These are phyloP conservation scores for Panicum miliaceum DNA, from an alignment of 176 grass and related monocot genomes.

Conservation along the genomic window DNA sequence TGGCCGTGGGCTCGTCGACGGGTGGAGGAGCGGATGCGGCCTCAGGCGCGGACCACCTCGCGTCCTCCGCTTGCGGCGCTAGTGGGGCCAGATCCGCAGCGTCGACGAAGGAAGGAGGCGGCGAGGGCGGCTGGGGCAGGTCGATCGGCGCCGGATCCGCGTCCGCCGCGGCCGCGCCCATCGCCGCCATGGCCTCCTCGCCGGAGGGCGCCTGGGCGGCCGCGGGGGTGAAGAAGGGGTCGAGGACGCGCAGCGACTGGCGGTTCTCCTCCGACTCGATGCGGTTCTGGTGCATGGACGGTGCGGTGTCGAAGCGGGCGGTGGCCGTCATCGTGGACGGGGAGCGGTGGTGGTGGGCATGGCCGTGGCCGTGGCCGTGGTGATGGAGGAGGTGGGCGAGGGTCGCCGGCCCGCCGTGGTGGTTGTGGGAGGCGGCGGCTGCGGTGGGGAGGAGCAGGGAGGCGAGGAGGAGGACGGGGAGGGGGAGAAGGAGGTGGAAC, in stretches of 20 bases:
- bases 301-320: slow-evolving; percentile 23
- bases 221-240: slow-evolving; percentile 17
- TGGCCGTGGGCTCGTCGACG: not conserved
- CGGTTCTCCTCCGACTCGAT: slow-evolving; percentile 10
- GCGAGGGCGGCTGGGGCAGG: slow-evolving; percentile 12
- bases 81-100: not conserved
- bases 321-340: slow-evolving; percentile 1
- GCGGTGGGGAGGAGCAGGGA: not conserved
- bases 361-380: slow-evolving; percentile 27
- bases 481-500: not conserved
- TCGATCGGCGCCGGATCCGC: not conserved
- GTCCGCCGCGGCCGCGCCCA: not conserved
- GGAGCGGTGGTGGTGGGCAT: slow-evolving; percentile 21
- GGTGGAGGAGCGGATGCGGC: not conserved
- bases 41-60: not conserved
- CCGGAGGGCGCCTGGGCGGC: slow-evolving; percentile 15
- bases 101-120: not conserved
- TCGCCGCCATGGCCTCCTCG: slow-evolving; percentile 17
- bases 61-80: not conserved
- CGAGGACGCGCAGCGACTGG: slow-evolving; percentile 41
- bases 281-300: slow-evolving; percentile 43
- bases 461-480: slow-evolving; percentile 25
- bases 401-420: not conserved
- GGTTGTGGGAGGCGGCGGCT: not conserved
- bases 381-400: not conserved